Evolutionary conservation across 1,139 yeast species (phyloP), one percentile per base, ranked within the genome.

Genomic region (Blastobotrys serpentis): DNA sequence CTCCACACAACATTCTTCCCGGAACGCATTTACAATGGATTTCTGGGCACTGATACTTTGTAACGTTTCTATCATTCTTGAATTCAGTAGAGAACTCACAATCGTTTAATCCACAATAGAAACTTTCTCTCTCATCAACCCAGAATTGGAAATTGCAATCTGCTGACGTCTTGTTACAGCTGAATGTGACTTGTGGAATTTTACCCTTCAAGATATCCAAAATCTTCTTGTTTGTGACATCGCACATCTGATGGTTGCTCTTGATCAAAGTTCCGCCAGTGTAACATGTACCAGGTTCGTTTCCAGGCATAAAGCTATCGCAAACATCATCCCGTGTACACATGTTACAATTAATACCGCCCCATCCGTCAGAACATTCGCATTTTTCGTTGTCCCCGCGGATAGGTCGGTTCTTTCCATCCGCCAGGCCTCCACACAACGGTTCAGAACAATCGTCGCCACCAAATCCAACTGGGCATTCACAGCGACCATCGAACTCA

Each of bases 401-500:
- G 26, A 84, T 62, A 1, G 86, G 83, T 52, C 98, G 75, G 48
- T 84, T 77, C 22, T 64, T 63, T 54, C 82, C 81, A 23, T 84
- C 86, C 0, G 82, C 70, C 23, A 89, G 71, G 0, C 87, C 77
- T 1, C 98, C 98, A 72, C 98, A 92, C 33, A 88, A 75, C 17
- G 98, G 96, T 58, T 79, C 78, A 1, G 90, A 77, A 67, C 98
- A 92, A 64, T 92, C 97, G 59, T 82, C 81, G 6, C 98, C 97
- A 3, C 96, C 97, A 68, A 84, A 92, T 0, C 98, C 98, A 30
- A 81, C 83, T 40, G 87, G 80, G 68, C 98, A 92, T 50, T 86
- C 95, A 70, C 98, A 92, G 64, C 82, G 77, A 1, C 98, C 98
- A 2, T 94, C 86, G 66, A 75, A 87, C 40, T 85, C 78, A 64